These are phyloP conservation scores for Rhizopus delemar DNA, from an alignment of 371 early-diverging fungal genomes.

Conservation along the genomic window DNA sequence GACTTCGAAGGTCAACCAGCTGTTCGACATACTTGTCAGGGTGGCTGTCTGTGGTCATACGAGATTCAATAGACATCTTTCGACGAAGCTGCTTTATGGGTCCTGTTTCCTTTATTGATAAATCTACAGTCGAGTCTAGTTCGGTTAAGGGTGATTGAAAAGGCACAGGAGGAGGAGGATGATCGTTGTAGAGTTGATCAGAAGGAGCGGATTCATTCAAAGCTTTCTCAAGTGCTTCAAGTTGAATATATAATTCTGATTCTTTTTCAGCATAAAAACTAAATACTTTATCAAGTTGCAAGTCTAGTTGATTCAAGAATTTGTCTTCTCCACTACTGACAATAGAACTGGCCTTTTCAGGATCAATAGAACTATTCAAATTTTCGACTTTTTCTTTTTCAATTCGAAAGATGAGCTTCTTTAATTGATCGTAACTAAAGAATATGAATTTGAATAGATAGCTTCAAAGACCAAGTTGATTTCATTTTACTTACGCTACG, in stretches of 20 bases:
- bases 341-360: conserved; percentile 19
- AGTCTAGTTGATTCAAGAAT: conserved; percentile 75
- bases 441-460: conserved; percentile 8
- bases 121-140: conserved; percentile 24
- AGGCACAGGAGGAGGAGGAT: background rate
- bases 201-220: conserved; percentile 17
- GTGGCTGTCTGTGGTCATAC: conserved; percentile 20
- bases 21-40: conserved; percentile 27
- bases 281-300: conserved; percentile 79
- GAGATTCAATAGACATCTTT: conserved; percentile 28
- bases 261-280: conserved; percentile 84
- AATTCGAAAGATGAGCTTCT: conserved; percentile 85
- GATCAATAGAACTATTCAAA: conserved; percentile 23
- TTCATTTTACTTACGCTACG: conserved; percentile 54
- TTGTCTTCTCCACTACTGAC: conserved; percentile 27
- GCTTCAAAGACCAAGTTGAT: background rate
- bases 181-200: conserved; percentile 2
- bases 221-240: conserved; percentile 27
- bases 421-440: conserved; percentile 79
- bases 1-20: conserved; percentile 38
- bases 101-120: conserved; percentile 1
- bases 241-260: conserved; percentile 59
- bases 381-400: conserved; percentile 81
- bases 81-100: conserved; percentile 14
- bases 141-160: conserved; percentile 16